Percentiles rank a stretch among this genome's conserved stretches.
Evolutionary conservation across 257 asterid species (phyloP).

Genomic region (Nicotiana benthamiana): DNA sequence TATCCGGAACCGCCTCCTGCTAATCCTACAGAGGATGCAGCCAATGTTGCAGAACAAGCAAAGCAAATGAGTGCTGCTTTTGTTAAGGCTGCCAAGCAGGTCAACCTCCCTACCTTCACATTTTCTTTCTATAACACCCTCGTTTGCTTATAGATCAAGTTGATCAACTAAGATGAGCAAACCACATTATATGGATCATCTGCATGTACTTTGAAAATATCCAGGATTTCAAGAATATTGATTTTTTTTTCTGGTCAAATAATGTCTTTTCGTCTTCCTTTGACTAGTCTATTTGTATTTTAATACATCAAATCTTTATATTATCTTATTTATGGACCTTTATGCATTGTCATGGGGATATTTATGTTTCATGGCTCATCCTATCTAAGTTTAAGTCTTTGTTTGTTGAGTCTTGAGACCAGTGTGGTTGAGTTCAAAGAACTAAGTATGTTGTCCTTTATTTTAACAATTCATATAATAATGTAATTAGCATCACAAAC

Average conservation of each 20-base stretch:
- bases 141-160: not conserved
- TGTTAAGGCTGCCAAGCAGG: constrained; percentile 93
- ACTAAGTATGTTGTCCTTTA: not conserved
- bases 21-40: constrained; percentile 40
- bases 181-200: not conserved
- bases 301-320: not conserved
- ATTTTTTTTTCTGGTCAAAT: not conserved
- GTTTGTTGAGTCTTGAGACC: not conserved
- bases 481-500: not conserved
- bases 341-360: not conserved
- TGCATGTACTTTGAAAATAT: not conserved
- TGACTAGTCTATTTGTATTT: not conserved
- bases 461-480: not conserved
- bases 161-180: not conserved
- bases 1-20: constrained; percentile 78
- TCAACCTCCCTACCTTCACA: constrained; percentile 2
- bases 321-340: not conserved
- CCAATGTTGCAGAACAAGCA: constrained; percentile 65
- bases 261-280: not conserved
- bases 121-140: not conserved
- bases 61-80: constrained; percentile 66
- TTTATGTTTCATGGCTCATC: not conserved
- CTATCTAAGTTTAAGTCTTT: not conserved
- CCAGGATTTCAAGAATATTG: not conserved
- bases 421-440: not conserved